Percentiles rank a stretch among this genome's conserved stretches.
Evolutionary conservation across 2,329 filamentous ascomycete genomes (phyloP).

Genomic region (Xylariaceae sp.): DNA sequence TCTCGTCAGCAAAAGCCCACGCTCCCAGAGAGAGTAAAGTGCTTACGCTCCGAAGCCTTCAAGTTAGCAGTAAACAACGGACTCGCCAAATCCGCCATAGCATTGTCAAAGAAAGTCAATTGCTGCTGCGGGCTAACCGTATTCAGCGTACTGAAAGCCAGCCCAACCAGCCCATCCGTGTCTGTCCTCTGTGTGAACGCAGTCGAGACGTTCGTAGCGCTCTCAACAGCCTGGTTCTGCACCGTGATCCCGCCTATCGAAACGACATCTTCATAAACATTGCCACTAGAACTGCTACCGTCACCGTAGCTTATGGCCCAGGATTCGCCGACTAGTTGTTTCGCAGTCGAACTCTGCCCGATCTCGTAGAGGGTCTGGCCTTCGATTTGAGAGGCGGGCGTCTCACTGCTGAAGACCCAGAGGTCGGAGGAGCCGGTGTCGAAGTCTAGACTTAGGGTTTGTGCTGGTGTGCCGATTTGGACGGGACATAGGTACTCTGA

Average conservation of each 20-base stretch:
- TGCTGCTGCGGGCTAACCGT: conserved; percentile 38
- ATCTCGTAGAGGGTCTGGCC: conserved; percentile 41
- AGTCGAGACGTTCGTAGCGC: conserved; percentile 37
- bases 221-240: conserved; percentile 39
- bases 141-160: conserved; percentile 42
- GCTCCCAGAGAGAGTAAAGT: not conserved
- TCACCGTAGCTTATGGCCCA: conserved; percentile 45
- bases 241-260: conserved; percentile 40
- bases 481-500: conserved; percentile 33
- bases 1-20: not conserved
- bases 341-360: conserved; percentile 35
- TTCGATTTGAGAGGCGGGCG: conserved; percentile 29
- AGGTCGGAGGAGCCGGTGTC: conserved; percentile 46
- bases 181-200: conserved; percentile 36
- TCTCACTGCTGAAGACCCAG: conserved; percentile 44
- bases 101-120: conserved; percentile 42
- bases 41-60: conserved; percentile 33
- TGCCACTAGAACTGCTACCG: conserved; percentile 38
- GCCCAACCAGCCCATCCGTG: conserved; percentile 41
- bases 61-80: conserved; percentile 54
- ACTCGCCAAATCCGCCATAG: conserved; percentile 25
- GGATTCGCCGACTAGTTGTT: conserved; percentile 33
- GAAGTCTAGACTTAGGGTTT: conserved; percentile 42
- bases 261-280: conserved; percentile 42
- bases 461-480: conserved; percentile 37